Conservation (phyloP, 345 rosid genomes). For the Orychophragmus violaceus region DNA sequence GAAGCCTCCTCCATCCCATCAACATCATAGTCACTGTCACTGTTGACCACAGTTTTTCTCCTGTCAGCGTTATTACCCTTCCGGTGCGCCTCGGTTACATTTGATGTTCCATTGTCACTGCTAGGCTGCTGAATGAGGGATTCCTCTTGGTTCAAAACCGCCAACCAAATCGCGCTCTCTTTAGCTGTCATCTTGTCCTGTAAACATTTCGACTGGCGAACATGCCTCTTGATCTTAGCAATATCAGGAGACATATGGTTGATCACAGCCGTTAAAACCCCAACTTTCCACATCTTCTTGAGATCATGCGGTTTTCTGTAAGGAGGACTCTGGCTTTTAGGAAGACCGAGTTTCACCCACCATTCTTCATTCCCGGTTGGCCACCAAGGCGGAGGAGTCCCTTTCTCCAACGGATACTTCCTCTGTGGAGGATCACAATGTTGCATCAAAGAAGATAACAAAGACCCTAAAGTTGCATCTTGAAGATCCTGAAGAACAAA, state of each 20-base stretch:
- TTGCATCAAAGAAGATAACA: slow-evolving; percentile 94
- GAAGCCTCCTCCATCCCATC: slow-evolving; percentile 58
- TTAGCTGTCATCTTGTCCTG: slow-evolving; percentile 99
- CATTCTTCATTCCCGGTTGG: slow-evolving; percentile 89
- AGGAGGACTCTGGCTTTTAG: slow-evolving; percentile 64
- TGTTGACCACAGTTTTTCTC: slow-evolving; percentile 43
- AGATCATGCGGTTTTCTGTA: slow-evolving; percentile 95
- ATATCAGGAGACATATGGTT: slow-evolving; percentile 97
- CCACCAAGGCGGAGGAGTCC: slow-evolving; percentile 99
- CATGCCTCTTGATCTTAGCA: slow-evolving; percentile 86
- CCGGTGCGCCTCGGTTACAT: slow-evolving; percentile 58
- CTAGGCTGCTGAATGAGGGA: slow-evolving; percentile 69
- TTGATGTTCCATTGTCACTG: slow-evolving; percentile 78
- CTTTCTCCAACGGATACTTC: slow-evolving; percentile 88
- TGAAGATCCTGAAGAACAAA: slow-evolving; percentile 81
- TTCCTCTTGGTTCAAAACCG: slow-evolving; percentile 80
- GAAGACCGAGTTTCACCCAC: slow-evolving; percentile 73
- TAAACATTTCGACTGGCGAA: slow-evolving; percentile 92
- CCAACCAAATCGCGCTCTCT: slow-evolving; percentile 98
- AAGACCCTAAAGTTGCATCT: slow-evolving; percentile 97
- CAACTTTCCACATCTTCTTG: slow-evolving; percentile 99
- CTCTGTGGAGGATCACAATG: slow-evolving; percentile 98
- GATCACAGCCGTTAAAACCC: slow-evolving; percentile 91
- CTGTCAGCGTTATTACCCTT: slow-evolving; percentile 35
- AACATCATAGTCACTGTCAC: slow-evolving; percentile 85